Conservation (phyloP, 768 basidiomycete genomes). For the Suillus spraguei region DNA sequence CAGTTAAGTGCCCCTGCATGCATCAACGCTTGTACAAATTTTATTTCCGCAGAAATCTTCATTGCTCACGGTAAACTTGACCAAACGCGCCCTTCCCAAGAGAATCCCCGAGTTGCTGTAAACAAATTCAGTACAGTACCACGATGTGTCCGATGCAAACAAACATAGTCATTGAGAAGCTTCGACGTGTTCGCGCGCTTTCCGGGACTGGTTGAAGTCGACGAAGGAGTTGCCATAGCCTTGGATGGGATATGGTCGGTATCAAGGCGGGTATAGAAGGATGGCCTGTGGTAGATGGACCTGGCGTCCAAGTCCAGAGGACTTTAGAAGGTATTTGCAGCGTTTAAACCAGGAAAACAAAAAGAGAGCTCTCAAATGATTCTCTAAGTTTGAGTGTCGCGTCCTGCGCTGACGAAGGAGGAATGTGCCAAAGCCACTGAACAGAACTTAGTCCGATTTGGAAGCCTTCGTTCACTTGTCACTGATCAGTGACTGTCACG, state of each 20-base stretch:
- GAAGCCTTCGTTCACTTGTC: slow-evolving; percentile 22
- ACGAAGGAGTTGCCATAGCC: slow-evolving; percentile 27
- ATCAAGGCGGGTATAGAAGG: slow-evolving; percentile 11
- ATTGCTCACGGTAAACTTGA: slow-evolving; percentile 88
- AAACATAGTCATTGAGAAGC: slow-evolving; percentile 67
- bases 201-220: slow-evolving; percentile 23
- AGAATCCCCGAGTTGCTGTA: slow-evolving; percentile 92
- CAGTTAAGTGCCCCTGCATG: slow-evolving; percentile 82
- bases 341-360: slow-evolving; percentile 10
- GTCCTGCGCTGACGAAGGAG: slow-evolving; percentile 38
- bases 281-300: neutral
- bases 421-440: slow-evolving; percentile 18
- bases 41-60: neutral
- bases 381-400: slow-evolving; percentile 30
- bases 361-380: slow-evolving; percentile 18
- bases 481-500: slow-evolving; percentile 1
- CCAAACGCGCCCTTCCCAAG: slow-evolving; percentile 97
- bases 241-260: slow-evolving; percentile 5
- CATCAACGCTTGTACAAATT: slow-evolving; percentile 13
- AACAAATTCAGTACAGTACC: slow-evolving; percentile 12
- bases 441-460: slow-evolving; percentile 29
- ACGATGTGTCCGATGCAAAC: slow-evolving; percentile 22
- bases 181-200: slow-evolving; percentile 45
- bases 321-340: slow-evolving; percentile 2
- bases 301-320: slow-evolving; percentile 3